Base-by-base conservation (phyloP, 1,284 basidiomycete genomes). In the Vanrija humicola region DNA sequence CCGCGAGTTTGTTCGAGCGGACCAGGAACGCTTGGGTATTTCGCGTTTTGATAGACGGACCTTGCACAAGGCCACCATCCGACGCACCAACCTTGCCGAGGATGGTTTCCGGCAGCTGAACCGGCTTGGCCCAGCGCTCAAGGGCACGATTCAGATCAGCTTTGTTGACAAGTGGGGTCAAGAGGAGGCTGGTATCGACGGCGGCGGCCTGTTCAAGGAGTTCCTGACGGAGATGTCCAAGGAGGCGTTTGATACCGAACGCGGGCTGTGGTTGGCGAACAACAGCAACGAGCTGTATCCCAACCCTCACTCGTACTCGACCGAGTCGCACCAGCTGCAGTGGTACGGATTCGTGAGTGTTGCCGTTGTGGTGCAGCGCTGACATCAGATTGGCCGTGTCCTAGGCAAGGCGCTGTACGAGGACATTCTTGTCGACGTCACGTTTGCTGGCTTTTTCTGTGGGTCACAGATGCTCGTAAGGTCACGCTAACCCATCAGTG, bases 201-300 rank as follows among this genome's bases (percentile, higher is more conserved):
- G 95, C 1, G 94, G 96, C 3, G 95, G 96, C 0, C 85, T 98
- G 8, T 98, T 97, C 80, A 99, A 98, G 72, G 96, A 98, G 75
- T 96, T 98, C 69, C 83, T 98, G 67, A 98, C 93, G n/a, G 88
- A 86, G 14, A 75, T 97, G 19, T 87, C 86, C 52, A 92, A 89
- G 67, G 93, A 98, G 73, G 94, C 89, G 0, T 98, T 98, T 63
- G 92, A 99, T 68, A 89, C 89, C 0, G 86, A 98, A 68, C 85
- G 92, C 16, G 96, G 96, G 2, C 78, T 99, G 14, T 99, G 95
- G 95, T 79, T 93, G 43, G 85, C 84, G 26, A 98, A 88, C 50
- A 83, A 86, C 72, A 85, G 90, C 69, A 90, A 96, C 56, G 91
- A 97, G 76, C 79, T 98, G 48, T 98, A 97, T 71, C 95, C 95